phyloP scores from a whole-genome alignment of 2,329 filamentous ascomycete genomes.

The Madurella mycetomatis region DNA sequence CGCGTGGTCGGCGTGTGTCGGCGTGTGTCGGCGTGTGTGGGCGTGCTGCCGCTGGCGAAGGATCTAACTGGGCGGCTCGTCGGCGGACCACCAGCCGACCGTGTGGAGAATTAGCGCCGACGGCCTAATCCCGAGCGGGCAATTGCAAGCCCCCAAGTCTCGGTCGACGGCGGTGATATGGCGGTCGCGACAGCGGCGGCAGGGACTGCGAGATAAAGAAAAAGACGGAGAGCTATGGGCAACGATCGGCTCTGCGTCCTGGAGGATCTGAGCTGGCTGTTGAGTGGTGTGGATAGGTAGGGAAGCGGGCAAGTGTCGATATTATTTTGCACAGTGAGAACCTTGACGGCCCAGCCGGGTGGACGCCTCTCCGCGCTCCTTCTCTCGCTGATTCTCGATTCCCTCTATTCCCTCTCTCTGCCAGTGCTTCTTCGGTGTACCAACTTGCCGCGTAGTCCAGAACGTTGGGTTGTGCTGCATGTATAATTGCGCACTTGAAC shows the following conservation, averaged over 20 bases:
- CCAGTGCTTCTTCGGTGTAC: not conserved
- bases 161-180: constrained; percentile 1
- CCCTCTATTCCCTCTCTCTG: not conserved
- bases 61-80: too few species aligned
- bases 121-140: not conserved
- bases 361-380: constrained; percentile 1
- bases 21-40: too few species aligned
- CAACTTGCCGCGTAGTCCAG: not conserved
- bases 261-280: constrained; percentile 4
- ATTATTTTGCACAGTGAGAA: constrained; percentile 25
- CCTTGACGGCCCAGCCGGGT: constrained; percentile 23
- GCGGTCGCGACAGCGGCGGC: not conserved
- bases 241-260: constrained; percentile 10
- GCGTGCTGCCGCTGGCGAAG: too few species aligned
- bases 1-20: too few species aligned
- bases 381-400: not conserved
- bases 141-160: not conserved
- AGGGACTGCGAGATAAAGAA: not conserved
- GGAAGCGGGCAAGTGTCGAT: constrained; percentile 12
- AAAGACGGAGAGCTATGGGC: constrained; percentile 1
- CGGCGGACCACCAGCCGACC: not conserved
- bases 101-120: not conserved
- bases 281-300: constrained; percentile 13
- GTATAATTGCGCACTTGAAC: not conserved
- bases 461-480: not conserved